These are phyloP conservation scores for Suhomyces chickasaworum DNA, from an alignment of 1,139 yeast genomes.

Conservation along the genomic window DNA sequence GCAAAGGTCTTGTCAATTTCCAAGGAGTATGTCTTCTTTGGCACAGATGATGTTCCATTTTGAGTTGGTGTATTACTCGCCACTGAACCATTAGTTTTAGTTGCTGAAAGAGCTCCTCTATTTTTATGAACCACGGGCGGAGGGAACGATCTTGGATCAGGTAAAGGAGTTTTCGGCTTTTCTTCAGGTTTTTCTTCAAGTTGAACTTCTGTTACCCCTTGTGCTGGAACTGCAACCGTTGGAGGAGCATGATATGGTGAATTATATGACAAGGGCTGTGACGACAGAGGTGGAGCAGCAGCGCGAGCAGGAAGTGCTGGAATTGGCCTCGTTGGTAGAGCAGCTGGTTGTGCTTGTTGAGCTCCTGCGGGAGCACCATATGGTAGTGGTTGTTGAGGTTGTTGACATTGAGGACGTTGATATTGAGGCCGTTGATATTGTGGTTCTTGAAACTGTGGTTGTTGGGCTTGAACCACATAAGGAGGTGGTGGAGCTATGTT, in stretches of 20 bases:
- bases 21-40: slow-evolving; percentile 1
- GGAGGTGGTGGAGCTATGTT: not conserved
- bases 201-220: not conserved
- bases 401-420: not conserved
- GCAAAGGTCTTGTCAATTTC: slow-evolving; percentile 29
- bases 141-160: slow-evolving; percentile 18
- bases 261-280: not conserved
- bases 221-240: not conserved
- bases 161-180: slow-evolving; percentile 4
- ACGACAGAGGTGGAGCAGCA: not conserved
- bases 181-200: slow-evolving; percentile 1
- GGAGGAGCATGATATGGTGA: not conserved
- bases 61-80: slow-evolving; percentile 1
- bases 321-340: slow-evolving; percentile 3
- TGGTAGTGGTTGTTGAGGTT: not conserved
- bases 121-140: slow-evolving; percentile 19
- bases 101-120: slow-evolving; percentile 7
- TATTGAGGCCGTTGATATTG: not conserved
- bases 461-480: not conserved
- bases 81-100: not conserved
- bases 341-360: not conserved
- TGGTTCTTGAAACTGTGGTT: not conserved
- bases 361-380: not conserved
- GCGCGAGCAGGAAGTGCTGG: slow-evolving; percentile 4
- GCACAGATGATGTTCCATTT: not conserved